Conservation (phyloP, 176 grass and related monocot species). For the Urochloa ruziziensis region DNA sequence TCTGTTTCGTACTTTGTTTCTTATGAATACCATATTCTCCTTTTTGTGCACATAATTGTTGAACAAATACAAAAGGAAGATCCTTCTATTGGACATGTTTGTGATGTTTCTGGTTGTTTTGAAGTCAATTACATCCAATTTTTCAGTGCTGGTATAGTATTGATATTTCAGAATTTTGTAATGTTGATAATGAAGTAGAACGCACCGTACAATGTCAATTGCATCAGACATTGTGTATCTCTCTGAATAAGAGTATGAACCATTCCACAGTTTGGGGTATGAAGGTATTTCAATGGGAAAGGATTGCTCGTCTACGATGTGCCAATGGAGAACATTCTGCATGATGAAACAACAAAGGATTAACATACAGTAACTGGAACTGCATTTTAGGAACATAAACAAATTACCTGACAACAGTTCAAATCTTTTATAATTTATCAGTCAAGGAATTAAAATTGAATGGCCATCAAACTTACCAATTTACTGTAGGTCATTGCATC, state of each 20-base stretch:
- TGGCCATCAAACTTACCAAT: slow-evolving; percentile 54
- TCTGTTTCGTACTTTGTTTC: not conserved
- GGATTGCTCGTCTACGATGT: slow-evolving; percentile 80
- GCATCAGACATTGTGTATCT: slow-evolving; percentile 87
- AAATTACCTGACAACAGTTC: not conserved
- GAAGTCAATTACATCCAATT: not conserved
- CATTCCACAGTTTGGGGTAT: slow-evolving; percentile 80
- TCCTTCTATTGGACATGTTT: not conserved
- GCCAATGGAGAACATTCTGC: slow-evolving; percentile 99
- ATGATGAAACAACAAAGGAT: slow-evolving; percentile 18
- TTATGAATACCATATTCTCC: not conserved
- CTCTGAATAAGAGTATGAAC: slow-evolving; percentile 86
- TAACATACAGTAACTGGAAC: slow-evolving; percentile 20
- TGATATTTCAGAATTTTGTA: slow-evolving; percentile 1
- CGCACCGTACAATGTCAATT: slow-evolving; percentile 84
- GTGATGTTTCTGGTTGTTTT: not conserved
- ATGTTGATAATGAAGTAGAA: slow-evolving; percentile 5
- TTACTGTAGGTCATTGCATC: slow-evolving; percentile 98
- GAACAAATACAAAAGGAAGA: not conserved
- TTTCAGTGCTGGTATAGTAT: slow-evolving; percentile 10
- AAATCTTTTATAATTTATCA: not conserved
- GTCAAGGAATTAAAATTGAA: not conserved
- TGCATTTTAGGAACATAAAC: slow-evolving; percentile 7
- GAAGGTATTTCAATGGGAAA: slow-evolving; percentile 97
- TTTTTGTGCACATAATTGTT: not conserved